Conservation (phyloP, 139 green algal genomes). For the Closterium sp. region DNA sequence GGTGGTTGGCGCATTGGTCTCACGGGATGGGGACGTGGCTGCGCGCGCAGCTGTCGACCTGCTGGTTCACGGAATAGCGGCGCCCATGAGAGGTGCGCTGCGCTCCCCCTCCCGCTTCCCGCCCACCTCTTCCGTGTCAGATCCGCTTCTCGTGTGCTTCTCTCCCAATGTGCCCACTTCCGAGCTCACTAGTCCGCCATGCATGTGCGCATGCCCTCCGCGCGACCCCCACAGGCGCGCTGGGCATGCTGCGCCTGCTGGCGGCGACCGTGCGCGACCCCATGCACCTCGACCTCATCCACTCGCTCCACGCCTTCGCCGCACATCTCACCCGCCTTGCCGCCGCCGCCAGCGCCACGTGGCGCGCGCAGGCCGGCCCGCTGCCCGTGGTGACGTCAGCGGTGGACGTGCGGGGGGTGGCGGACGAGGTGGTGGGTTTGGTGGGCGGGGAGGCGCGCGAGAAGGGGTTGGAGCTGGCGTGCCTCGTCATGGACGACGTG, state of each 20-base stretch:
- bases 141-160: too few relatives aligned
- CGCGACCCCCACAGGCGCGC: neutral
- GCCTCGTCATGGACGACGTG: neutral
- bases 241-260: neutral
- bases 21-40: neutral
- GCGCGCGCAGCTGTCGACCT: neutral
- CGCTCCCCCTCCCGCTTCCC: neutral
- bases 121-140: too few relatives aligned
- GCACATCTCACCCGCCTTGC: neutral
- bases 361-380: neutral
- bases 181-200: neutral
- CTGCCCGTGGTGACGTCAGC: neutral
- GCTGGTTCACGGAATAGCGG: neutral
- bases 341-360: neutral
- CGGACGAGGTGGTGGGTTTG: neutral
- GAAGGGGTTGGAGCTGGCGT: neutral
- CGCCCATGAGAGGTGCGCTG: neutral
- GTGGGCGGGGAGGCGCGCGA: neutral
- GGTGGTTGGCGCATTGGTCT: neutral
- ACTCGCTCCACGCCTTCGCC: neutral
- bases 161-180: too few relatives aligned
- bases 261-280: neutral
- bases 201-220: neutral
- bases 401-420: neutral
- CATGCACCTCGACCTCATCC: neutral